phyloP scores from a whole-genome alignment of 2,329 filamentous ascomycete genomes.

The Colletotrichum sp. region DNA sequence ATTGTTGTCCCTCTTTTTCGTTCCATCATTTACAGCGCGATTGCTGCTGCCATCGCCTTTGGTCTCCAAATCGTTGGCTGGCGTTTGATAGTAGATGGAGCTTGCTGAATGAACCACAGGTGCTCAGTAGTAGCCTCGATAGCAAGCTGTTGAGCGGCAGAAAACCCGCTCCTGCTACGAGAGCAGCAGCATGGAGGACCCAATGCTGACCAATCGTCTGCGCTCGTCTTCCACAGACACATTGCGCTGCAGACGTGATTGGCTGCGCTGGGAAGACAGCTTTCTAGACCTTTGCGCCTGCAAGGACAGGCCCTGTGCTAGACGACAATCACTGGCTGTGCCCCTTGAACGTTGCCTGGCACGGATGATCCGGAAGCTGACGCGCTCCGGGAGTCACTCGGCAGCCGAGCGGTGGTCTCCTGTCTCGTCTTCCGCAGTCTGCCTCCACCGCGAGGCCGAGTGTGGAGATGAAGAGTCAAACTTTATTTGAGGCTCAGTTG shows the following conservation, averaged over 20 bases:
- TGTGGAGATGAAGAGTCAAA: slow-evolving; percentile 10
- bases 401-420: neutral
- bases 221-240: neutral
- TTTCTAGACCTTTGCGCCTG: neutral
- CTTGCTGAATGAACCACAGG: neutral
- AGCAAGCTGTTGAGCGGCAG: neutral
- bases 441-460: neutral
- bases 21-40: neutral
- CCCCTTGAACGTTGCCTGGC: neutral
- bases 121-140: neutral
- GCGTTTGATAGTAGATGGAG: neutral
- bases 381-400: slow-evolving; percentile 16
- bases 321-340: neutral
- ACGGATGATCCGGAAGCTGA: slow-evolving; percentile 21
- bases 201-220: neutral
- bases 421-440: neutral
- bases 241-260: slow-evolving; percentile 1
- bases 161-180: neutral
- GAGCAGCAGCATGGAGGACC: neutral
- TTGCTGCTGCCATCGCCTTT: neutral
- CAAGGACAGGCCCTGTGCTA: slow-evolving; percentile 4
- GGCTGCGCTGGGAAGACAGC: neutral
- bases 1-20: neutral
- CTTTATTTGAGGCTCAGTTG: slow-evolving; percentile 12
- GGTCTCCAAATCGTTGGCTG: neutral